phyloP scores from a whole-genome alignment of 78 protist genomes.

The Neovahlkampfia damariscottae region DNA sequence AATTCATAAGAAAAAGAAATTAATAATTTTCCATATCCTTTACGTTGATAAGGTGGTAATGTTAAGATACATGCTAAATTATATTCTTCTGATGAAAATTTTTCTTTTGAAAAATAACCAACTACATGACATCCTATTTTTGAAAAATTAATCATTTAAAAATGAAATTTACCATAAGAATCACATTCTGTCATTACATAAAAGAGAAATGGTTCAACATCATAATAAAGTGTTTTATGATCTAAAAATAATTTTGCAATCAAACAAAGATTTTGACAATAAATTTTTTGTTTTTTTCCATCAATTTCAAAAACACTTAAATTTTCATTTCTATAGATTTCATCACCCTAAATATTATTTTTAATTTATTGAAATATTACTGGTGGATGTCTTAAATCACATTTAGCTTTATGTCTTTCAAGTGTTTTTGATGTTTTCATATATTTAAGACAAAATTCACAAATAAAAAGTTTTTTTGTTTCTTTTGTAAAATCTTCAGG shows the following conservation, averaged over 20 bases:
- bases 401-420: slow-evolving; percentile 61
- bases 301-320: slow-evolving; percentile 79
- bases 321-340: slow-evolving; percentile 65
- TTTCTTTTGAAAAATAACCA: slow-evolving; percentile 93
- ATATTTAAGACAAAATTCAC: slow-evolving; percentile 86
- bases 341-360: no score
- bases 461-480: slow-evolving; percentile 42
- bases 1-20: slow-evolving; percentile 84
- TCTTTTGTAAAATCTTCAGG: slow-evolving; percentile 72
- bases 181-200: slow-evolving; percentile 77
- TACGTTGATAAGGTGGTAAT: slow-evolving; percentile 82
- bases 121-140: slow-evolving; percentile 70
- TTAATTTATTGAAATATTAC: no score
- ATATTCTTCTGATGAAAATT: slow-evolving; percentile 54
- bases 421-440: slow-evolving; percentile 55
- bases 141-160: not conserved
- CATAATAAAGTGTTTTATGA: slow-evolving; percentile 84
- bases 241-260: slow-evolving; percentile 88
- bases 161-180: not conserved
- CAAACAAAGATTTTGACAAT: slow-evolving; percentile 87
- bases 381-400: slow-evolving; percentile 78
- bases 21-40: slow-evolving; percentile 87
- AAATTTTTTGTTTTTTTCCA: slow-evolving; percentile 71
- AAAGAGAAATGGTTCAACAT: slow-evolving; percentile 89
- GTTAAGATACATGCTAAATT: slow-evolving; percentile 92